Percentiles rank a stretch among this genome's conserved stretches.
These are phyloP conservation scores for Aspergillus sp. DNA, from an alignment of 2,329 filamentous ascomycete genomes.

Conservation along the genomic window DNA sequence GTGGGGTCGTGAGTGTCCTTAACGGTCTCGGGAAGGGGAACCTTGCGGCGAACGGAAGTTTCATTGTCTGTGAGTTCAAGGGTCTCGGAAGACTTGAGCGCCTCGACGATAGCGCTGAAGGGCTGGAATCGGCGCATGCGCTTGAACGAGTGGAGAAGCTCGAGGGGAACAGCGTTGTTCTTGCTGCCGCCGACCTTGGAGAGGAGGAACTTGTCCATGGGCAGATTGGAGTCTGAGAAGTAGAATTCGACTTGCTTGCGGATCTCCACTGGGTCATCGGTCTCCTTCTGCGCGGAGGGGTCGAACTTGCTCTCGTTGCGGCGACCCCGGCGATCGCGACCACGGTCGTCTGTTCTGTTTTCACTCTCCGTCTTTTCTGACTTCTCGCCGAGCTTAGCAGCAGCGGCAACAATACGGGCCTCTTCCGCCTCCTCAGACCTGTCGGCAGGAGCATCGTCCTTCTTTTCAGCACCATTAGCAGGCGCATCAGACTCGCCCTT, in stretches of 20 bases:
- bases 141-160: slow-evolving; percentile 80
- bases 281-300: slow-evolving; percentile 65
- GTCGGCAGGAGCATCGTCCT: slow-evolving; percentile 23
- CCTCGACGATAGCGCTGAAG: slow-evolving; percentile 77
- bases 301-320: slow-evolving; percentile 69
- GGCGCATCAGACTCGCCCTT: slow-evolving; percentile 33
- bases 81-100: slow-evolving; percentile 73
- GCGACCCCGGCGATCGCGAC: slow-evolving; percentile 26
- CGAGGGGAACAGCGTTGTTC: slow-evolving; percentile 71
- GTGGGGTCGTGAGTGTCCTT: slow-evolving; percentile 56
- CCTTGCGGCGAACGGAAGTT: slow-evolving; percentile 73
- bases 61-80: slow-evolving; percentile 74
- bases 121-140: slow-evolving; percentile 96
- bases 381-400: slow-evolving; percentile 38
- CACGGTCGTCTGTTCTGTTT: slow-evolving; percentile 19
- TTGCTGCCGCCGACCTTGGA: slow-evolving; percentile 73
- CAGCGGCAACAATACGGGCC: slow-evolving; percentile 39
- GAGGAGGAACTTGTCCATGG: slow-evolving; percentile 84
- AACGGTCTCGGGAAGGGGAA: slow-evolving; percentile 58
- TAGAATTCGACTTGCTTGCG: slow-evolving; percentile 95
- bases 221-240: slow-evolving; percentile 88
- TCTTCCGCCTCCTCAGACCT: slow-evolving; percentile 29
- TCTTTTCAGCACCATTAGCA: slow-evolving; percentile 18
- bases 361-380: slow-evolving; percentile 36
- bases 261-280: slow-evolving; percentile 76